These are phyloP conservation scores for Salix arbutifolia DNA, from an alignment of 345 rosid genomes.

Conservation along the genomic window DNA sequence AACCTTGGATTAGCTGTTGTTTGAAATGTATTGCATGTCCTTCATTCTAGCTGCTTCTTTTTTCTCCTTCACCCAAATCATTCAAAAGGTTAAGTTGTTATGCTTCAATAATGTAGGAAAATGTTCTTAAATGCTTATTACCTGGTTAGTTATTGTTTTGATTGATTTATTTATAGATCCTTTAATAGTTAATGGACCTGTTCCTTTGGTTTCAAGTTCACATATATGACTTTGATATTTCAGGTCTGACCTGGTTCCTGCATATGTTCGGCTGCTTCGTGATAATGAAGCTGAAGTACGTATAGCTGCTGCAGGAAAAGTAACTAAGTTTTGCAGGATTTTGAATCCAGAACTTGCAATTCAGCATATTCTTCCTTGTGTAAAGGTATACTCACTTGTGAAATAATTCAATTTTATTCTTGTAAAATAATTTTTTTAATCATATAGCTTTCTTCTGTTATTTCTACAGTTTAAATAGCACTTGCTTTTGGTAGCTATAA, in stretches of 20 bases:
- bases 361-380: conserved; percentile 82
- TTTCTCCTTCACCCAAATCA: not conserved
- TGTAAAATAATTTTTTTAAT: not conserved
- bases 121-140: not conserved
- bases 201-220: not conserved
- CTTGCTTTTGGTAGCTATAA: not conserved
- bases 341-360: conserved; percentile 81
- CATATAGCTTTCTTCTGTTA: not conserved
- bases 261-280: conserved; percentile 87
- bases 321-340: conserved; percentile 85
- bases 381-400: conserved; percentile 51
- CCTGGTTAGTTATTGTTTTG: not conserved
- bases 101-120: not conserved
- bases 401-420: not conserved
- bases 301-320: conserved; percentile 96
- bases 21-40: no score
- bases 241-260: conserved; percentile 86
- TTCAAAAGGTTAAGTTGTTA: not conserved
- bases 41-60: not conserved
- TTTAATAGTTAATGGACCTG: not conserved
- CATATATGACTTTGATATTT: conserved; percentile 11
- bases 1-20: not conserved
- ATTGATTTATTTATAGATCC: not conserved
- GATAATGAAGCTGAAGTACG: conserved; percentile 99
- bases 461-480: not conserved